A percentile compares a stretch with the other conserved stretches of the same genome.
Conservation (phyloP, 768 basidiomycete species). For the Cyclocybe cylindracea region DNA sequence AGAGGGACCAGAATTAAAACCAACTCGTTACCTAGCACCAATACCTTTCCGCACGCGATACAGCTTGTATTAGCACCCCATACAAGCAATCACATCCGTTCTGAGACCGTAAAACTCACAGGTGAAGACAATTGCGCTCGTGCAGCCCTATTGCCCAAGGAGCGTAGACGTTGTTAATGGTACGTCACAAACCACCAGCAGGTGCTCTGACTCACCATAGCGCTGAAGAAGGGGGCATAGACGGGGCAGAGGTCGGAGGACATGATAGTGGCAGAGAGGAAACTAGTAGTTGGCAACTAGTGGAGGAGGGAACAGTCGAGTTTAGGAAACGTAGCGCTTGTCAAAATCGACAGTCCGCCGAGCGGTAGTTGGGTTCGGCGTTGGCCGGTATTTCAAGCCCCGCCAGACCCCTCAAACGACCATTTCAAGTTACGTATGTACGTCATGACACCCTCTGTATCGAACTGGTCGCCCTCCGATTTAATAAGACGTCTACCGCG, state of each 20-base stretch:
- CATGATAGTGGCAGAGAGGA: conserved; percentile 1
- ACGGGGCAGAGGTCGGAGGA: conserved; percentile 77
- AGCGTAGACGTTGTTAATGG: conserved; percentile 9
- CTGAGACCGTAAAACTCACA: conserved; percentile 54
- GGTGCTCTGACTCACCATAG: conserved; percentile 64
- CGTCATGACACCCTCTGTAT: too few relatives aligned
- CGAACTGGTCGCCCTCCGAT: too few relatives aligned
- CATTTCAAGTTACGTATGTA: too few relatives aligned
- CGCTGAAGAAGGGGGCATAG: conserved; percentile 98
- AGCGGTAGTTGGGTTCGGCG: not conserved
- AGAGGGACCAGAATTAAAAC: conserved; percentile 20
- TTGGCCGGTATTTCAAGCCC: conserved; percentile 14
- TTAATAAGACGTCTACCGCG: too few relatives aligned
- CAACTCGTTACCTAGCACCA: conserved; percentile 66
- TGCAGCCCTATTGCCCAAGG: conserved; percentile 74
- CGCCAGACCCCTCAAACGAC: too few relatives aligned
- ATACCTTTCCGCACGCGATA: conserved; percentile 53
- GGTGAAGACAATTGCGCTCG: conserved; percentile 96
- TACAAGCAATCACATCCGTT: not conserved
- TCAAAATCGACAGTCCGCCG: not conserved
- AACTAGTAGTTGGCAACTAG: conserved; percentile 2
- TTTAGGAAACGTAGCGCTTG: conserved; percentile 18
- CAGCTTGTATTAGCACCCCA: not conserved
- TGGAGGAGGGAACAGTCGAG: conserved; percentile 6
- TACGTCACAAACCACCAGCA: conserved; percentile 14